Base-by-base conservation (phyloP, 176 grass and related monocot genomes). In the Bolboschoenus planiculmis region DNA sequence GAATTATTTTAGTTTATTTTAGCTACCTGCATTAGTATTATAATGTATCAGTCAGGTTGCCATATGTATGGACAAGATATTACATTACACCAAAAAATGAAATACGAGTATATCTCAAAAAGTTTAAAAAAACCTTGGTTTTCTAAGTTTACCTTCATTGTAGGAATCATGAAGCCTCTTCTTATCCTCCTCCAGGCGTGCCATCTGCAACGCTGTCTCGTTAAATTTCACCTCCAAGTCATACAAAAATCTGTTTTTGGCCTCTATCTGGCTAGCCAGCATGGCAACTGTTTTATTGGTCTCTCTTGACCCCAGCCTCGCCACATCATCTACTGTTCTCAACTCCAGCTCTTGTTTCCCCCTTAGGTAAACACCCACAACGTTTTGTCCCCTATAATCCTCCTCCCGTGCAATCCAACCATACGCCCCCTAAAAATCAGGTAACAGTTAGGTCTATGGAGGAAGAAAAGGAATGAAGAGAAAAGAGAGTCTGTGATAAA, bases 151-250 rank as follows among this genome's bases (percentile, higher is more conserved):
- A 82, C 79, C 58, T 82, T 82, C 56, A 10, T 82, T 82, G 24
- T 82, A 82, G 42, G 79, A 82, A 62, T 82, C 58, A 16, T 46
- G 79, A 15, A 82, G 79, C 37, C 56, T 82, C 56, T 82, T 82
- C 40, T 82, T 82, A 33, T 82, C 79, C 40, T 82, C 79, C 23
- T 82, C 56, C 58, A 82, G 40, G 4, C 24, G 31, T 82, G 13
- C 0, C 79, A 82, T 62, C 23, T 39, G 21, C 36, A 82, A 18
- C 46, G 57, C 37, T 27, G 79, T 82, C 39, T 58, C 59, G 65
- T 82, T 82, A 82, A 42, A 63, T 44, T 82, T 82, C 36, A 23
- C 59, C 56, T 82, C 79, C 14, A 64, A 16, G 59, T 82, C 58
- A 26, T 62, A 64, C 53, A 82, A 64, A 64, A 62, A 62, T 9